A percentile compares a stretch with the other conserved stretches of the same genome.
These are phyloP conservation scores for Pseudodiploospora longispora DNA, from an alignment of 2,329 filamentous ascomycete genomes.

Conservation along the genomic window DNA sequence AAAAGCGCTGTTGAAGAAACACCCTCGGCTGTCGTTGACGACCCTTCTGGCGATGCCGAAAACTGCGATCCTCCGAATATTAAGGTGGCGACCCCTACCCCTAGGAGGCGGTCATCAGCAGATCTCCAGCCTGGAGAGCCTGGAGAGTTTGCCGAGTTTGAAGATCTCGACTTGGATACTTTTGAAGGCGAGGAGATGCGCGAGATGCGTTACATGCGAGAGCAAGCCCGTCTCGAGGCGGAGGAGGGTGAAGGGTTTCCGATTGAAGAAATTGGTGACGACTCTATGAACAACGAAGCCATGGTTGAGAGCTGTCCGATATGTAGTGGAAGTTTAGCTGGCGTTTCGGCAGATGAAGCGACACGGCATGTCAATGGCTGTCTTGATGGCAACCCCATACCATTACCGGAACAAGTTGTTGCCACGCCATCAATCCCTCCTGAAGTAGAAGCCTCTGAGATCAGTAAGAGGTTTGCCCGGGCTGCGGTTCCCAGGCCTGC, in stretches of 20 bases:
- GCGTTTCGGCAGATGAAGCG: conserved; percentile 56
- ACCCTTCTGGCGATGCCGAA: not conserved
- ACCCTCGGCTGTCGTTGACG: not conserved
- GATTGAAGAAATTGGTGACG: conserved; percentile 26
- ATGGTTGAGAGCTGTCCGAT: conserved; percentile 58
- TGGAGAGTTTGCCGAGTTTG: conserved; percentile 34
- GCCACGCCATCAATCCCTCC: conserved; percentile 9
- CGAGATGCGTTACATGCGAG: conserved; percentile 64
- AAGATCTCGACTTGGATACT: conserved; percentile 46
- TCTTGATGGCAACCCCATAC: conserved; percentile 70
- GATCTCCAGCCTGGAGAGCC: conserved; percentile 27
- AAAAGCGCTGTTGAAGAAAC: not conserved
- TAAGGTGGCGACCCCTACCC: conserved; percentile 7
- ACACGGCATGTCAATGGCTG: conserved; percentile 88
- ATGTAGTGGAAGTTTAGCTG: conserved; percentile 58
- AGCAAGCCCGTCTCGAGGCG: conserved; percentile 60
- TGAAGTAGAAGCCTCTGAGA: conserved; percentile 28
- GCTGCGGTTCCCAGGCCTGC: conserved; percentile 67
- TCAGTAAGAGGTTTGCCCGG: conserved; percentile 54
- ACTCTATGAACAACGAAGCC: conserved; percentile 22
- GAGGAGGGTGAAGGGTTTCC: conserved; percentile 41
- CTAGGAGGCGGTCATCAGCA: conserved; percentile 24
- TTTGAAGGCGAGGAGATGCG: conserved; percentile 57
- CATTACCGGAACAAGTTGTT: conserved; percentile 33
- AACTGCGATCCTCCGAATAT: not conserved